Conservation (phyloP, 2,329 filamentous ascomycete species). For the Sodiomyces alkalinus region DNA sequence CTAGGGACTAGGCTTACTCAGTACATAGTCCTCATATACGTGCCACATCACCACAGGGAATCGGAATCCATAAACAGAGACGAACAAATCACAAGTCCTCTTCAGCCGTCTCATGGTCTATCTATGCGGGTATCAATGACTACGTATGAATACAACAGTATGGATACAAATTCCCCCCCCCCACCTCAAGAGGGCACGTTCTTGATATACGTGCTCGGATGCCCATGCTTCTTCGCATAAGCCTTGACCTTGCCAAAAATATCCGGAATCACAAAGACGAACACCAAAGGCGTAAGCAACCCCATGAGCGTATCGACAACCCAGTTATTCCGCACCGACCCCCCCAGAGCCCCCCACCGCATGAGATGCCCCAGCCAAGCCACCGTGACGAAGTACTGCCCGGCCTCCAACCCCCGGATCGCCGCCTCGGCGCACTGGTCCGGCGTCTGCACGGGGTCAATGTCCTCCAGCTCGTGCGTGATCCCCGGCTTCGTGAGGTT, state of each 20-base stretch:
- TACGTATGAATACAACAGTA: too few species aligned
- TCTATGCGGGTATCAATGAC: too few species aligned
- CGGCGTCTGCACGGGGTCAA: conserved; percentile 66
- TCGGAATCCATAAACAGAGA: too few species aligned
- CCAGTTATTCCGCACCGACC: conserved; percentile 41
- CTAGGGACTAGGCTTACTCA: too few species aligned
- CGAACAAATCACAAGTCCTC: too few species aligned
- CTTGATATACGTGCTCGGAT: conserved; percentile 33
- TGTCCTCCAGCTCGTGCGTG: conserved; percentile 64
- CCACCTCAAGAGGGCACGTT: neutral
- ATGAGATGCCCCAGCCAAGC: conserved; percentile 58
- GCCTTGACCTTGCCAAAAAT: conserved; percentile 41
- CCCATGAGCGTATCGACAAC: conserved; percentile 40
- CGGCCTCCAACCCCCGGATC: conserved; percentile 62
- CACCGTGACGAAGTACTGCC: conserved; percentile 66
- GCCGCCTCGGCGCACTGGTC: conserved; percentile 59
- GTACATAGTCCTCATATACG: too few species aligned
- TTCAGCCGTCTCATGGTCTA: too few species aligned
- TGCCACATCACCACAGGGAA: too few species aligned
- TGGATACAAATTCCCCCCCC: too few species aligned
- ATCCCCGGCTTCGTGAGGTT: conserved; percentile 66
- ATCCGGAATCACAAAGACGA: conserved; percentile 41
- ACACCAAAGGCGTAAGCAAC: conserved; percentile 34
- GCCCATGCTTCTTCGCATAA: conserved; percentile 42
- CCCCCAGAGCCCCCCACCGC: conserved; percentile 44